A percentile compares a stretch with the other conserved stretches of the same genome.
Evolutionary conservation across 352 stramenopile species (phyloP).

Genomic region (Globisporangium emineosum): DNA sequence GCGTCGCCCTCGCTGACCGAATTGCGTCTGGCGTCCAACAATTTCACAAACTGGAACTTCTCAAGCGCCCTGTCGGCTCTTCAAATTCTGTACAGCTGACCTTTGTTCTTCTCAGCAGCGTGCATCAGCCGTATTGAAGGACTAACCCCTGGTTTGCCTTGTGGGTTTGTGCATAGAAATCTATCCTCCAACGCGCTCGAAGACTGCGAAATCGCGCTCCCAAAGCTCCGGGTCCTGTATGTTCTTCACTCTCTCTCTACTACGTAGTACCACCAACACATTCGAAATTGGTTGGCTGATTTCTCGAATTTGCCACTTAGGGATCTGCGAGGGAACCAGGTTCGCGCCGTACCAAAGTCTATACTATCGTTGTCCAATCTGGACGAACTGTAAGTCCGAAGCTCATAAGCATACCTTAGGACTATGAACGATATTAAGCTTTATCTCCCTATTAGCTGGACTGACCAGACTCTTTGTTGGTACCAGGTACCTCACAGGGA

Average conservation of each 20-base stretch:
- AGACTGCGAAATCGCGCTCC: slow-evolving; percentile 15
- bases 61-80: slow-evolving; percentile 10
- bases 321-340: slow-evolving; percentile 18
- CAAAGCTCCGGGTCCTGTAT: slow-evolving; percentile 19
- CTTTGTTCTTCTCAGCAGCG: background rate
- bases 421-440: no score
- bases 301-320: background rate
- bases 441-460: no score
- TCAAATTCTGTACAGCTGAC: slow-evolving; percentile 13
- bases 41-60: slow-evolving; percentile 16
- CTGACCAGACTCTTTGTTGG: slow-evolving; percentile 1
- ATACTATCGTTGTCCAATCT: slow-evolving; percentile 16
- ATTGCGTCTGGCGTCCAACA: slow-evolving; percentile 21
- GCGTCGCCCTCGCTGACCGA: slow-evolving; percentile 11
- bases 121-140: background rate
- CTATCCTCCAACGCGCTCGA: slow-evolving; percentile 24
- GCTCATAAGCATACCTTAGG: no score
- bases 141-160: background rate
- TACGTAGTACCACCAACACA: no score
- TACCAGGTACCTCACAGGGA: slow-evolving; percentile 27
- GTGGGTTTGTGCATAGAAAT: slow-evolving; percentile 14
- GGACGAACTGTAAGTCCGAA: slow-evolving; percentile 24
- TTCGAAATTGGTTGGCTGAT: background rate
- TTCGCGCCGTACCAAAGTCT: slow-evolving; percentile 14
- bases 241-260: background rate